phyloP scores from a whole-genome alignment of 1,284 basidiomycete genomes.

The Neonothopanus nambi region DNA sequence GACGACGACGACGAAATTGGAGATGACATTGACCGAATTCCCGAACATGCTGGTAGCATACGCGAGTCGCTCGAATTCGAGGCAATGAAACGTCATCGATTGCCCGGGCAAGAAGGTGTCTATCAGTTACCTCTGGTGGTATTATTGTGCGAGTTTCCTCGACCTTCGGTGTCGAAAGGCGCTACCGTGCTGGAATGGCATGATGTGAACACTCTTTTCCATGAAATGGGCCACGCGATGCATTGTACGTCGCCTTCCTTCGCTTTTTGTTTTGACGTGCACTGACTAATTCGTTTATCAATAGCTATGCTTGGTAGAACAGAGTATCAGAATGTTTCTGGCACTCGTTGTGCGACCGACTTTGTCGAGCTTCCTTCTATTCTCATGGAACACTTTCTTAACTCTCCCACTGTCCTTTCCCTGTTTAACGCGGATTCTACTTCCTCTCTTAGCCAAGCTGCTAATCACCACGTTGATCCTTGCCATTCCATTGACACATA shows the following conservation, averaged over 20 bases:
- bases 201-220: constrained; percentile 93
- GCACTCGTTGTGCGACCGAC: constrained; percentile 98
- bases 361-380: constrained; percentile 98
- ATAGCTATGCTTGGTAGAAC: constrained; percentile 97
- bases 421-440: constrained; percentile 65
- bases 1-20: constrained; percentile 84
- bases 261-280: constrained; percentile 1
- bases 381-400: constrained; percentile 97
- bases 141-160: constrained; percentile 85
- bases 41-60: constrained; percentile 32
- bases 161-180: constrained; percentile 60
- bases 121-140: constrained; percentile 94
- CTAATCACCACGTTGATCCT: constrained; percentile 66
- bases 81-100: constrained; percentile 51
- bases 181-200: constrained; percentile 87
- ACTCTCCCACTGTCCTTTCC: constrained; percentile 79
- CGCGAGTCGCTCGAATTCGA: constrained; percentile 59
- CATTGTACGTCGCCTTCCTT: constrained; percentile 73
- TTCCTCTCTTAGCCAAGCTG: constrained; percentile 41
- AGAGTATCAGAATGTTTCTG: constrained; percentile 97
- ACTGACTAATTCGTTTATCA: constrained; percentile 9
- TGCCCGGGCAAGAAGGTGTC: constrained; percentile 63
- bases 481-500: constrained; percentile 86
- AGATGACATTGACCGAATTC: constrained; percentile 56
- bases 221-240: constrained; percentile 99